Evolutionary conservation across 2,329 filamentous ascomycete genomes (phyloP).

Genomic region (Nectriaceae sp.): DNA sequence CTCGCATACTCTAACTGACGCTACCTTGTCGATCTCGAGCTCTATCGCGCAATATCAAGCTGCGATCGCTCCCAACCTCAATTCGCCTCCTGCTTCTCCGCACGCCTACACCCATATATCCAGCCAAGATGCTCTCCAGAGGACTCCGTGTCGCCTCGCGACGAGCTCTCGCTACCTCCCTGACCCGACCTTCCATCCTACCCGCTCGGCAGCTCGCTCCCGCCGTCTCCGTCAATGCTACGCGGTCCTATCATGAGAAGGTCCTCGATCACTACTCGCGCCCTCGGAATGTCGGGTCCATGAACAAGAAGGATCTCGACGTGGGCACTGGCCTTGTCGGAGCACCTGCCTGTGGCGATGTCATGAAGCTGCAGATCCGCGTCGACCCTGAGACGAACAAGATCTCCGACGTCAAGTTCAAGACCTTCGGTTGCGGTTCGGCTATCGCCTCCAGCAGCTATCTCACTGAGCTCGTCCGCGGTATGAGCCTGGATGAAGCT

Average conservation of each 20-base stretch:
- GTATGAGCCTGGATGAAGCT: constrained; percentile 94
- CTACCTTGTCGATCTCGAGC: background rate
- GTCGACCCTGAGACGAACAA: constrained; percentile 86
- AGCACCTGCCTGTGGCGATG: constrained; percentile 85
- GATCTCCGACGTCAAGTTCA: constrained; percentile 95
- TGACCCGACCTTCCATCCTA: constrained; percentile 39
- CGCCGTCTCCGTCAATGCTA: constrained; percentile 41
- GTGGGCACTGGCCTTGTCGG: constrained; percentile 92
- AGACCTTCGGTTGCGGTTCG: constrained; percentile 93
- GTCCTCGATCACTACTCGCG: constrained; percentile 54
- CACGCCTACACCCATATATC: constrained; percentile 11
- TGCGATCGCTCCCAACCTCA: constrained; percentile 4
- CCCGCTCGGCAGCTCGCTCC: constrained; percentile 45
- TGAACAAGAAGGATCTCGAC: constrained; percentile 73
- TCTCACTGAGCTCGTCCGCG: constrained; percentile 88
- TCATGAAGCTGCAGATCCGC: constrained; percentile 80
- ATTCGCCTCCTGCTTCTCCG: constrained; percentile 3
- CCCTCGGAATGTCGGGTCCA: constrained; percentile 57
- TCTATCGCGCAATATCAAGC: background rate
- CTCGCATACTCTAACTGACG: constrained; percentile 4
- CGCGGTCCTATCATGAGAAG: constrained; percentile 55
- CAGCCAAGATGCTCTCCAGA: constrained; percentile 48
- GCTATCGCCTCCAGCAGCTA: constrained; percentile 96
- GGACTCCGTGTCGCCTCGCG: constrained; percentile 46
- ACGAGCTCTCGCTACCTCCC: constrained; percentile 43